These are phyloP conservation scores for Hypsizygus marmoreus DNA, from an alignment of 768 basidiomycete genomes.

Conservation along the genomic window DNA sequence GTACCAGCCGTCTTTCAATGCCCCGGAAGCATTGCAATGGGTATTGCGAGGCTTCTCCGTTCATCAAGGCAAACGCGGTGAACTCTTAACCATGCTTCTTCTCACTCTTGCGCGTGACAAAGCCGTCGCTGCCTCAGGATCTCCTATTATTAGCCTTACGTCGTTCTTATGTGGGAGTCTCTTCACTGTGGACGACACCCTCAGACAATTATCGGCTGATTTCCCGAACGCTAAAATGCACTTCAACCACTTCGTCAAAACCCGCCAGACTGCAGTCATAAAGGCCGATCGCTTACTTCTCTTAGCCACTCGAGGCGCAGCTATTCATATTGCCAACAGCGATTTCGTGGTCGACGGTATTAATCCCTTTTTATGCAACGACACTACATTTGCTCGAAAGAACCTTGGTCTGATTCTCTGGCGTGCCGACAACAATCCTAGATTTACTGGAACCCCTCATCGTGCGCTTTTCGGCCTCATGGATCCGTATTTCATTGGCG, in stretches of 20 bases:
- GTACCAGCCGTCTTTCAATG: constrained; percentile 7
- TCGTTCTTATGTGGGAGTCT: background rate
- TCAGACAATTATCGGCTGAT: background rate
- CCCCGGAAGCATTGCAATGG: constrained; percentile 7
- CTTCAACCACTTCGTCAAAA: constrained; percentile 23
- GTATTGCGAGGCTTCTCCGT: constrained; percentile 19
- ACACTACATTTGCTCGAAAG: constrained; percentile 10
- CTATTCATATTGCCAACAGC: constrained; percentile 7
- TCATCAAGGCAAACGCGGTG: constrained; percentile 24
- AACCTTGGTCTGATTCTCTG: constrained; percentile 1
- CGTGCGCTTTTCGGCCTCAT: background rate
- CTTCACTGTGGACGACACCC: background rate
- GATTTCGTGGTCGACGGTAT: constrained; percentile 16
- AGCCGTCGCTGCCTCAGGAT: background rate
- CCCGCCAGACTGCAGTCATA: constrained; percentile 4
- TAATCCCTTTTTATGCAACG: constrained; percentile 21
- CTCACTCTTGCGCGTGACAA: constrained; percentile 24
- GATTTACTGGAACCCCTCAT: background rate
- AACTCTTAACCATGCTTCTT: constrained; percentile 20
- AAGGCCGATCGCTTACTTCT: background rate
- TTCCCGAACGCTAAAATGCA: constrained; percentile 10
- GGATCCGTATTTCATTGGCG: background rate
- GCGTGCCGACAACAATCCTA: background rate
- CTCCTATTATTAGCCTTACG: background rate
- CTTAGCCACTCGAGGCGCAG: constrained; percentile 2